These are phyloP conservation scores for Penicillium psychrofluorescens DNA, from an alignment of 495 filamentous ascomycete genomes.

Conservation along the genomic window DNA sequence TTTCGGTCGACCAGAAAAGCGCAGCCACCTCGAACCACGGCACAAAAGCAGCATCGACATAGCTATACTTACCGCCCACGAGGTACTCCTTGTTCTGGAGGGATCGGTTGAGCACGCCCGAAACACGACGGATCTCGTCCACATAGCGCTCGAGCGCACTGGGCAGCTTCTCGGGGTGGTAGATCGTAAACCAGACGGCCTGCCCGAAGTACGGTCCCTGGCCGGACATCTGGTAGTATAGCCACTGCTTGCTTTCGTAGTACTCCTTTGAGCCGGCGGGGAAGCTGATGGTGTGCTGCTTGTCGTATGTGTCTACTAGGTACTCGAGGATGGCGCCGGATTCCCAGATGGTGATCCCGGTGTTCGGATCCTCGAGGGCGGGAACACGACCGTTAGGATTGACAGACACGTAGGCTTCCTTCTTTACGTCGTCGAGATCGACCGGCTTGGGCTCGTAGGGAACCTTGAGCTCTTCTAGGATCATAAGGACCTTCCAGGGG, in stretches of 20 bases:
- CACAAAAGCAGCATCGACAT: constrained; percentile 53
- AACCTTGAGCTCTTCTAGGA: constrained; percentile 57
- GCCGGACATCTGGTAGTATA: constrained; percentile 60
- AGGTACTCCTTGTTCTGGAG: constrained; percentile 49
- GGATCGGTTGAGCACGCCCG: constrained; percentile 46
- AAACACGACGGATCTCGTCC: constrained; percentile 54
- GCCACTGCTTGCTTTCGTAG: constrained; percentile 54
- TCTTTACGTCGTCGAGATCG: constrained; percentile 48
- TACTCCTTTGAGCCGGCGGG: constrained; percentile 36
- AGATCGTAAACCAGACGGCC: constrained; percentile 44
- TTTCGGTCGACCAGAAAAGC: constrained; percentile 2
- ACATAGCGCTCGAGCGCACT: constrained; percentile 52
- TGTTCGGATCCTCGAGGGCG: constrained; percentile 62
- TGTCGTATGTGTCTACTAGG: constrained; percentile 65
- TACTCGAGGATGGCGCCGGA: constrained; percentile 70
- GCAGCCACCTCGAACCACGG: constrained; percentile 35
- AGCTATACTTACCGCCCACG: constrained; percentile 52
- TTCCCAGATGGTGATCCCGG: constrained; percentile 59
- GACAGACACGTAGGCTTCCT: constrained; percentile 42
- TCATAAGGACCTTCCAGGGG: constrained; percentile 56
- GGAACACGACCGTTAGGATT: constrained; percentile 68
- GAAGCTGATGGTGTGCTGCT: constrained; percentile 50
- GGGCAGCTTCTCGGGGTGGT: constrained; percentile 50
- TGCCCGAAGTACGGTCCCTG: constrained; percentile 66
- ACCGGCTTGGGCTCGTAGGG: constrained; percentile 42